These are phyloP conservation scores for Trametes cubensis DNA, from an alignment of 768 basidiomycete genomes.

Conservation along the genomic window DNA sequence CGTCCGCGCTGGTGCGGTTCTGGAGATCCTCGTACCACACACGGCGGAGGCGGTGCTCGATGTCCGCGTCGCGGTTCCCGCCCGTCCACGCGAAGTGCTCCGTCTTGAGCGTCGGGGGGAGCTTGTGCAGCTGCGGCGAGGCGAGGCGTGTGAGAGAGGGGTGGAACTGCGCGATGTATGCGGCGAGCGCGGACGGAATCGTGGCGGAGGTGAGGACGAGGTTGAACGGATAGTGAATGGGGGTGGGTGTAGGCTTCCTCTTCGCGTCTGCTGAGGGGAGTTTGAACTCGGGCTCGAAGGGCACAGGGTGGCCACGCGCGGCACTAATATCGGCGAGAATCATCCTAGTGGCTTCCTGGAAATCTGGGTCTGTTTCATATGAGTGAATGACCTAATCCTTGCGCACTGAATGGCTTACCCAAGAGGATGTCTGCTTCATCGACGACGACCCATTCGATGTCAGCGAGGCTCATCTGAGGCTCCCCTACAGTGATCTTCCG, in stretches of 20 bases:
- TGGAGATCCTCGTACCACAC: conserved; percentile 71
- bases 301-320: conserved; percentile 56
- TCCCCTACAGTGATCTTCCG: conserved; percentile 48
- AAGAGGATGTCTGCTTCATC: conserved; percentile 93
- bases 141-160: conserved; percentile 71
- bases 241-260: conserved; percentile 18
- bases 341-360: conserved; percentile 69
- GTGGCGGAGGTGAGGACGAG: conserved; percentile 85
- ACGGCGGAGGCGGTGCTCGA: conserved; percentile 69
- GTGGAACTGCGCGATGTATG: conserved; percentile 64
- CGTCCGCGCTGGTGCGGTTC: conserved; percentile 11
- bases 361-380: conserved; percentile 69
- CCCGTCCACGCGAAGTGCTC: conserved; percentile 79
- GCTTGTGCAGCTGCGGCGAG: conserved; percentile 77
- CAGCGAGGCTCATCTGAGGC: conserved; percentile 63
- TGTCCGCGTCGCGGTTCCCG: conserved; percentile 79
- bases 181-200: conserved; percentile 73
- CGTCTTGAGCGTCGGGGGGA: conserved; percentile 69
- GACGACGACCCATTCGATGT: conserved; percentile 86
- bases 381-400: neutral
- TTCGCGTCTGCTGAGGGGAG: conserved; percentile 10
- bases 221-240: conserved; percentile 72
- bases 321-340: conserved; percentile 72
- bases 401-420: conserved; percentile 47
- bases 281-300: conserved; percentile 29